phyloP scores from a whole-genome alignment of 2,329 filamentous ascomycete species.

The Plenodomus tracheiphilus region DNA sequence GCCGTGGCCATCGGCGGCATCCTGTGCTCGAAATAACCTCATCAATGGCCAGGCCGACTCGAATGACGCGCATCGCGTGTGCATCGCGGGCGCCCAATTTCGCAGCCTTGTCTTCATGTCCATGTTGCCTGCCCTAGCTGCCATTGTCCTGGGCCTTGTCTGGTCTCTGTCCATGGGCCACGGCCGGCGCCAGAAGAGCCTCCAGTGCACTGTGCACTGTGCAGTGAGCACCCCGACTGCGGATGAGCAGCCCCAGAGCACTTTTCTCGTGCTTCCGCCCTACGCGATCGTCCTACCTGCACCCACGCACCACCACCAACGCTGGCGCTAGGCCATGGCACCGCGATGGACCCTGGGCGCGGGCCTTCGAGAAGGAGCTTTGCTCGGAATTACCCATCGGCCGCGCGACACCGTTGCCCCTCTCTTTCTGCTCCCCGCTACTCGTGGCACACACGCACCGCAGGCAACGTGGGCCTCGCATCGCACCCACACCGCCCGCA shows the following conservation, averaged over 20 bases:
- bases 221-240: background rate
- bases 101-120: background rate
- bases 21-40: constrained; percentile 13
- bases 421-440: constrained; percentile 8
- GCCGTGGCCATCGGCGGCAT: constrained; percentile 8
- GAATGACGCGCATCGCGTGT: constrained; percentile 5
- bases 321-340: too few species aligned
- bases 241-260: background rate
- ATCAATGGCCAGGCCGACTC: background rate
- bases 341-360: constrained; percentile 23
- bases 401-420: constrained; percentile 17
- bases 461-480: constrained; percentile 12
- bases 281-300: constrained; percentile 17
- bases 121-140: background rate
- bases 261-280: constrained; percentile 12
- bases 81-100: constrained; percentile 3
- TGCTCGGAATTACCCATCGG: constrained; percentile 20
- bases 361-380: constrained; percentile 27
- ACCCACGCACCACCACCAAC: constrained; percentile 1
- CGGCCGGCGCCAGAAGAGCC: too few species aligned
- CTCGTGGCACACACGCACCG: constrained; percentile 8
- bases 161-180: too few species aligned
- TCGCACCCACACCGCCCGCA: constrained; percentile 6
- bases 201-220: too few species aligned
- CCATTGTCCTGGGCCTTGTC: too few species aligned